Percentiles rank a stretch among this genome's conserved stretches.
Conservation (phyloP, 2,329 filamentous ascomycete species). For the Sporothrix brasiliensis region DNA sequence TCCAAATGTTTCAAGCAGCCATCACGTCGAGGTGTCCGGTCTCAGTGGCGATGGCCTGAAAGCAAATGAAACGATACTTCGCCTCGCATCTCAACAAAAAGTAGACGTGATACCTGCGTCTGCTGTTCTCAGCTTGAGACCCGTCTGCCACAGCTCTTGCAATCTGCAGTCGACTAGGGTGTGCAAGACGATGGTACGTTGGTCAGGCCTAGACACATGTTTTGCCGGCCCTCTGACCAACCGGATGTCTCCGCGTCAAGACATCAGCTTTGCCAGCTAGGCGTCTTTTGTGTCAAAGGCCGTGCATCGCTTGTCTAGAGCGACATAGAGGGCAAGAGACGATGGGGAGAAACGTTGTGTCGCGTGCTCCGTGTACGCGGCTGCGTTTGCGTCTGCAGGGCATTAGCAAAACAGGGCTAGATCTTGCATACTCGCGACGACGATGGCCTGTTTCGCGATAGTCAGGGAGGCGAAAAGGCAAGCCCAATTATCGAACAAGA, state of each 20-base stretch:
- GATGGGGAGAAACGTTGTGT: neutral
- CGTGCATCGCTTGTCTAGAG: neutral
- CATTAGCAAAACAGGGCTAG: slow-evolving; percentile 13
- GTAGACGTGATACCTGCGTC: neutral
- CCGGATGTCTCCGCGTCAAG: slow-evolving; percentile 19
- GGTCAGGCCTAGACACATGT: slow-evolving; percentile 12
- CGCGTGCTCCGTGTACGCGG: slow-evolving; percentile 3
- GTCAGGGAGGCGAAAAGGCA: neutral
- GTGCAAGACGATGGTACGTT: neutral
- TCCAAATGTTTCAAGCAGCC: neutral
- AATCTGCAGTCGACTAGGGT: no score
- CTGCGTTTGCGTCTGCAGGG: neutral
- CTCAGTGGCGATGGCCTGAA: neutral
- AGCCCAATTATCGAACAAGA: neutral
- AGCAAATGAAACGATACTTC: neutral
- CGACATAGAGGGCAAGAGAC: neutral
- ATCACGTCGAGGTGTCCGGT: neutral
- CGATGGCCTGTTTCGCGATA: neutral
- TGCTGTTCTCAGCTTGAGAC: neutral
- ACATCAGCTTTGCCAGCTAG: neutral
- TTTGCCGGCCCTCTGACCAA: neutral
- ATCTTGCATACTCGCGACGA: slow-evolving; percentile 11
- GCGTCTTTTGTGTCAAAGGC: no score
- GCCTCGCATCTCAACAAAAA: neutral
- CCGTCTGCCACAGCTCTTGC: no score